Conservation (phyloP, 257 asterid species). For the Fraxinus quadrangulata region DNA sequence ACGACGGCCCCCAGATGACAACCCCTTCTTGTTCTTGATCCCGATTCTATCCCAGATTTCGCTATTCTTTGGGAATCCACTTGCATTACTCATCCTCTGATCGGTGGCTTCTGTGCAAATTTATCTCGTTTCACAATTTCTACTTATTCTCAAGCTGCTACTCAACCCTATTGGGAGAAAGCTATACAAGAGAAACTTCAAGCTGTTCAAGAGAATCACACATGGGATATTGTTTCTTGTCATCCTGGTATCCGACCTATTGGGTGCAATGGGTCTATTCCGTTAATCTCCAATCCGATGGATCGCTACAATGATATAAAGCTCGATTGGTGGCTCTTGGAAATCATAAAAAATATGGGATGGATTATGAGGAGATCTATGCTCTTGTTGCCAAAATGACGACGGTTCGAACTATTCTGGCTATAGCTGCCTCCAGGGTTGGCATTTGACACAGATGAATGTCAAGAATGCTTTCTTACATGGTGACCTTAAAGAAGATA, state of each 20-base stretch:
- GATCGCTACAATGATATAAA: not conserved
- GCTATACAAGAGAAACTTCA: not conserved
- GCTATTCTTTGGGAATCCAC: too few relatives aligned
- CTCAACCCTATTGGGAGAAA: not conserved
- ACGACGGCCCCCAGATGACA: not conserved
- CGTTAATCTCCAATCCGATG: not conserved
- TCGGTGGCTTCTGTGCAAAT: not conserved
- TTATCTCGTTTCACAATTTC: too few relatives aligned
- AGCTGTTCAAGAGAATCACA: too few relatives aligned
- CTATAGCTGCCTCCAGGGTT: not conserved
- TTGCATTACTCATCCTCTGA: not conserved
- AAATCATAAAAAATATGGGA: too few relatives aligned
- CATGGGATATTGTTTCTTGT: not conserved
- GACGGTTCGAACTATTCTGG: not conserved
- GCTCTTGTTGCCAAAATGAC: not conserved
- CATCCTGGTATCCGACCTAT: conserved; percentile 1
- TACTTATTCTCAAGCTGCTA: too few relatives aligned
- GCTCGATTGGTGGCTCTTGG: not conserved
- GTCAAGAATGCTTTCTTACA: too few relatives aligned
- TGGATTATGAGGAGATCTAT: not conserved
- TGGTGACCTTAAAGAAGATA: too few relatives aligned
- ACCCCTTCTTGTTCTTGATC: not conserved
- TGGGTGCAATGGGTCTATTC: conserved; percentile 8
- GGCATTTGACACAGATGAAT: not conserved
- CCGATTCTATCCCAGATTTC: too few relatives aligned